These are phyloP conservation scores for Craterostigma plantagineum DNA, from an alignment of 257 asterid species.

Conservation along the genomic window DNA sequence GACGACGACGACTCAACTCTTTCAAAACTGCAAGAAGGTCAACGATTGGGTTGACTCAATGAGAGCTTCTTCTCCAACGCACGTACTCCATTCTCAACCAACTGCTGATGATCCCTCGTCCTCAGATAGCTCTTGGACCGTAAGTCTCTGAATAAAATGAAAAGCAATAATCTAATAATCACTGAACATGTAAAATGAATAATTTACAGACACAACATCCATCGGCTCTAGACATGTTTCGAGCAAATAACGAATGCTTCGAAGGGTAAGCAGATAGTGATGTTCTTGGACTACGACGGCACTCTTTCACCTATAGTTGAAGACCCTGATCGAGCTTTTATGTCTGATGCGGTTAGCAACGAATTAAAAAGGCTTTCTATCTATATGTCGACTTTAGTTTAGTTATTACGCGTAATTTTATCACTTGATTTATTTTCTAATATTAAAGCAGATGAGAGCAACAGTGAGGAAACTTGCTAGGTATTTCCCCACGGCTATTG, in stretches of 20 bases:
- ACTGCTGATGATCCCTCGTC: conserved; percentile 9
- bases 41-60: conserved; percentile 82
- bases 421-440: too few species aligned
- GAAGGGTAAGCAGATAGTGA: conserved; percentile 70
- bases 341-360: conserved; percentile 50
- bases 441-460: conserved; percentile 44
- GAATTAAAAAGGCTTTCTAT: too few species aligned
- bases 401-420: too few species aligned
- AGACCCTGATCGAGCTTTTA: conserved; percentile 89
- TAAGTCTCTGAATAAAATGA: too few species aligned
- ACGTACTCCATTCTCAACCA: conserved; percentile 23
- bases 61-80: conserved; percentile 93
- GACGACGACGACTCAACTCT: conserved; percentile 41
- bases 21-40: conserved; percentile 47
- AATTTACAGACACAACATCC: conserved; percentile 20
- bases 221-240: conserved; percentile 70
- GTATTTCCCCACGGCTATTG: conserved; percentile 74
- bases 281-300: conserved; percentile 89
- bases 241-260: conserved; percentile 65
- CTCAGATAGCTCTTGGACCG: conserved; percentile 46
- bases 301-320: conserved; percentile 91
- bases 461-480: conserved; percentile 54
- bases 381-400: too few species aligned
- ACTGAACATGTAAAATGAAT: too few species aligned
- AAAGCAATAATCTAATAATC: too few species aligned